A percentile compares a stretch with the other conserved stretches of the same genome.
Conservation (phyloP, 306 rosid genomes). For the Cicer cuneatum region DNA sequence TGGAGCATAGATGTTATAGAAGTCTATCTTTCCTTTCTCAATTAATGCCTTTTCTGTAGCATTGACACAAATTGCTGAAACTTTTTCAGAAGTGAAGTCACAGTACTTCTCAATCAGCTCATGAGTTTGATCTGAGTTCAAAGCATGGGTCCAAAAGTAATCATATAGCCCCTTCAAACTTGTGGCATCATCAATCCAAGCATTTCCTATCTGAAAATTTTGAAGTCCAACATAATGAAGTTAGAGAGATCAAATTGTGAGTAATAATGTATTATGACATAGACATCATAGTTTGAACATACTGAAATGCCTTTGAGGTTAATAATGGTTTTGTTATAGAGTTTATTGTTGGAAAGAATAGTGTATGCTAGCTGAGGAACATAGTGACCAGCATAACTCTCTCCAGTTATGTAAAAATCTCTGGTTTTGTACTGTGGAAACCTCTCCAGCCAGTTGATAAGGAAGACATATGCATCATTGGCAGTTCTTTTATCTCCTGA, state of each 20-base stretch:
- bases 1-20: slow-evolving; percentile 63
- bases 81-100: slow-evolving; percentile 35
- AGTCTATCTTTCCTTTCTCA: slow-evolving; percentile 49
- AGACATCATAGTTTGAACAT: slow-evolving; percentile 33
- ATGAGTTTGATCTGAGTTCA: slow-evolving; percentile 64
- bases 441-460: slow-evolving; percentile 67
- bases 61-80: slow-evolving; percentile 35
- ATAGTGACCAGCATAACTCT: slow-evolving; percentile 71
- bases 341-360: slow-evolving; percentile 43
- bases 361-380: slow-evolving; percentile 65
- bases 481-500: slow-evolving; percentile 61
- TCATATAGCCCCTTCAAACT: slow-evolving; percentile 36
- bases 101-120: slow-evolving; percentile 55
- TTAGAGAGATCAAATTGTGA: background rate
- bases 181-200: slow-evolving; percentile 58
- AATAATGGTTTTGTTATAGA: slow-evolving; percentile 37
- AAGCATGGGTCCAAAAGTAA: slow-evolving; percentile 58
- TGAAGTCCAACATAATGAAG: background rate
- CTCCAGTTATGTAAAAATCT: slow-evolving; percentile 62
- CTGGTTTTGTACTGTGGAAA: slow-evolving; percentile 65
- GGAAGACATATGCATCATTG: slow-evolving; percentile 55
- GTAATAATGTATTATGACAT: background rate
- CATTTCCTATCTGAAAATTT: slow-evolving; percentile 61
- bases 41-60: background rate
- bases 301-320: slow-evolving; percentile 68